Base-by-base conservation (phyloP, 345 rosid genomes). In the Rhizophora apiculata region DNA sequence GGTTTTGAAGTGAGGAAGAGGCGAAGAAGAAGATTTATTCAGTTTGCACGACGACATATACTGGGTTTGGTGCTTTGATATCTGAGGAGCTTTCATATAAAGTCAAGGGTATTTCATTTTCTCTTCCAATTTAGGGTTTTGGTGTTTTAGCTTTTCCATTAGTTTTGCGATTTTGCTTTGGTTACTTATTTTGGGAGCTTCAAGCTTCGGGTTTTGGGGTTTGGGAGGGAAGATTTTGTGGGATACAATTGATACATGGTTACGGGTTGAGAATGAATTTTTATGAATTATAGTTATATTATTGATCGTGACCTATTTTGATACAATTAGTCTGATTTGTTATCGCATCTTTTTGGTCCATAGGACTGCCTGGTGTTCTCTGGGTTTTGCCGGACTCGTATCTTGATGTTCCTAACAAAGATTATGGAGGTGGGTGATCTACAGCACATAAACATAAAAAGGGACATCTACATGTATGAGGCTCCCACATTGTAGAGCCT, bases 21-120 rank as follows among this genome's bases (percentile, higher is more conserved):
- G 99, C 99, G 48, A 92, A 86, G 88, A 95, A 92, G 92, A 92
- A 82, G 84, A 95, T 95, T 21, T 95, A 95, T 82, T 95, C 99
- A 0, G 99, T 92, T 56, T 86, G 86, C 59, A 90, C 94, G 32
- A 85, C 90, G 65, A 86, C 89, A 1, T 95, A 92, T 70, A 92
- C 96, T 53, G 99, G 99, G 54, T 92, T 95, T 73, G 97, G 99
- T 66, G 96, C 96, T 65, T 73, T 95, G 87, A 90, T 95, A 59
- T 83, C 96, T 32, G 97, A 95, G 82, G 99, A 95, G 79, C 90
- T 95, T 65, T 92, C 99, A 55, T 79, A 80, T 67, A 88, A 92
- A 87, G 86, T 86, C 52, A 95, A 95, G 92, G 99, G 99, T 95
- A 66, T 34, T 60, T 51, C n/a, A 29, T 62, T 72, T 73, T 71